Conservation (phyloP, 2,329 filamentous ascomycete genomes). For the Monosporascus ibericus region DNA sequence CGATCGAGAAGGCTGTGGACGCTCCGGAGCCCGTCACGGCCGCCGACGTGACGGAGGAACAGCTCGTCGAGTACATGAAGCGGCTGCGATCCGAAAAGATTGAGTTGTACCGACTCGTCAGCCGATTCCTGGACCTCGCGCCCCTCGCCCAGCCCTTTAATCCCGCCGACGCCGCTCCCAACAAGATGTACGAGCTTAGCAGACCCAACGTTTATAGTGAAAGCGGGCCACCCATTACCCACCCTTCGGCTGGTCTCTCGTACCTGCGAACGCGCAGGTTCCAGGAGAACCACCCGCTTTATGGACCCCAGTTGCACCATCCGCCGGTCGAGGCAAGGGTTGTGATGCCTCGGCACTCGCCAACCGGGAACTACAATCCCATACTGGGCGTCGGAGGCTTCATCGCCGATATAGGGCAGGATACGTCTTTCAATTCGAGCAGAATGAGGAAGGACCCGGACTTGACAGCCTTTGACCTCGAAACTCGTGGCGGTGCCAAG, state of each 20-base stretch:
- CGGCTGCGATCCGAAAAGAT: conserved; percentile 45
- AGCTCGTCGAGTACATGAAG: conserved; percentile 47
- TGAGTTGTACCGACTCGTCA: conserved; percentile 47
- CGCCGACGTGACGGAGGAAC: conserved; percentile 40
- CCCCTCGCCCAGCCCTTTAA: conserved; percentile 32
- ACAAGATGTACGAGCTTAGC: conserved; percentile 18
- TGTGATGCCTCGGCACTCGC: conserved; percentile 34
- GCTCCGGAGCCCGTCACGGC: conserved; percentile 25
- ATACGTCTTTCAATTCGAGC: conserved; percentile 34
- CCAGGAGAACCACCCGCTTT: conserved; percentile 54
- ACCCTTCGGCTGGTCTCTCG: conserved; percentile 57
- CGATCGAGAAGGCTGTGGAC: conserved; percentile 32
- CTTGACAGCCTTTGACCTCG: conserved; percentile 39
- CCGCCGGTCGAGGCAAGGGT: conserved; percentile 46
- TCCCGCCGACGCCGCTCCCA: conserved; percentile 13
- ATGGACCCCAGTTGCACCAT: conserved; percentile 50
- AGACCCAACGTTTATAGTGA: conserved; percentile 40
- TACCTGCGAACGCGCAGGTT: conserved; percentile 52
- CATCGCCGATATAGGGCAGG: conserved; percentile 34
- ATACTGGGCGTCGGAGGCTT: conserved; percentile 52
- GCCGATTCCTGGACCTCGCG: conserved; percentile 57
- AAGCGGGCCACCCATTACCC: conserved; percentile 51
- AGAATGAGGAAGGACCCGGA: conserved; percentile 15
- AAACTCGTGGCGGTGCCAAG: conserved; percentile 47
- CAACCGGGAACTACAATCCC: conserved; percentile 22